phyloP scores from a whole-genome alignment of 139 green algal genomes.

The Coelastrella sp. region DNA sequence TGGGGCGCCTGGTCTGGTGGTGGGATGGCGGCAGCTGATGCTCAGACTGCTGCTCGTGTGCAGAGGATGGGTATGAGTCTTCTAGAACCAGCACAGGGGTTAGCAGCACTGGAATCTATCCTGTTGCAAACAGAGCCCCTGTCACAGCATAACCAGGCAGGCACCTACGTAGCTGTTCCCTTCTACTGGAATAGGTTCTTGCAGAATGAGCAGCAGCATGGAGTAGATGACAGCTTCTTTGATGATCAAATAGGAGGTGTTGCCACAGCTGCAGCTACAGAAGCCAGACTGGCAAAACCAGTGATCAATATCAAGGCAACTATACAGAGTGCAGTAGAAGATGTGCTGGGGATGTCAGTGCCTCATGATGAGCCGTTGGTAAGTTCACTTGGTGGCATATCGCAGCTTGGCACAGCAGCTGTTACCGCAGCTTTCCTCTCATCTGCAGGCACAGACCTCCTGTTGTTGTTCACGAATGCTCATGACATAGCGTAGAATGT shows the following conservation, averaged over 20 bases:
- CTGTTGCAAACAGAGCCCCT: not conserved
- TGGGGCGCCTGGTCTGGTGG: constrained; percentile 84
- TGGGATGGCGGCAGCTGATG: constrained; percentile 66
- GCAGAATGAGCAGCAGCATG: constrained; percentile 8
- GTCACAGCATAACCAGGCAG: too few species aligned
- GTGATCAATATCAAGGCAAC: constrained; percentile 41
- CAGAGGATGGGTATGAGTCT: constrained; percentile 70
- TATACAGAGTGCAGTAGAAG: constrained; percentile 56
- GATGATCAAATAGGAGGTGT: constrained; percentile 4
- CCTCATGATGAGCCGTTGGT: constrained; percentile 53
- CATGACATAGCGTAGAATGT: not conserved
- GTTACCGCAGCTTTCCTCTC: not conserved
- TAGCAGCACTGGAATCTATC: constrained; percentile 54
- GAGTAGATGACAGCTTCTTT: constrained; percentile 1
- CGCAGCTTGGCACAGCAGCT: not conserved
- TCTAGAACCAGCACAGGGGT: constrained; percentile 58
- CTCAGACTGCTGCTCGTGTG: constrained; percentile 60
- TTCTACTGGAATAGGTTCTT: constrained; percentile 61
- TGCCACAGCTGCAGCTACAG: not conserved
- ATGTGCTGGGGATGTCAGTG: constrained; percentile 71
- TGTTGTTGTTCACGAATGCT: not conserved
- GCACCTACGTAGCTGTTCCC: constrained; percentile 50
- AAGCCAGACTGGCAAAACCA: not conserved
- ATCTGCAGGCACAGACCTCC: not conserved
- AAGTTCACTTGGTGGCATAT: not conserved